Conservation (phyloP, 805 yeast genomes). For the Candida multigemmis region DNA sequence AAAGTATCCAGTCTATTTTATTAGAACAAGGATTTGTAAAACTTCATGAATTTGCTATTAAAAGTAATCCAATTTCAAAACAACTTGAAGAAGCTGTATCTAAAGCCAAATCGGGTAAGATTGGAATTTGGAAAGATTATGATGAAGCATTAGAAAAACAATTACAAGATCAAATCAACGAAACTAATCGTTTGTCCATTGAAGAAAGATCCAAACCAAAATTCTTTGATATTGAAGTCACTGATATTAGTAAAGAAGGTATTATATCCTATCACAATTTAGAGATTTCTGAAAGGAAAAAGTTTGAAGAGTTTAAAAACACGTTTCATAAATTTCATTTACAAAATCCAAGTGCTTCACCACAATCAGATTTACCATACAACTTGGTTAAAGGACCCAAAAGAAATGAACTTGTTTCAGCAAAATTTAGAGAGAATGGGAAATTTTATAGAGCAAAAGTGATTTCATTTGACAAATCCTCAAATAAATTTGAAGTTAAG, state of each 20-base stretch:
- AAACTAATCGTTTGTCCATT: constrained; percentile 1
- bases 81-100: constrained; percentile 56
- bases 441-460: constrained; percentile 55
- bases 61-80: constrained; percentile 43
- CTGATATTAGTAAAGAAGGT: constrained; percentile 38
- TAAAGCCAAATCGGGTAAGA: constrained; percentile 41
- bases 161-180: constrained; percentile 3
- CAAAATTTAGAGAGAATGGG: constrained; percentile 41
- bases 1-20: constrained; percentile 50
- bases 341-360: constrained; percentile 26
- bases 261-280: constrained; percentile 37
- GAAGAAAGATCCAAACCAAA: constrained; percentile 19
- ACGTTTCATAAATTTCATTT: constrained; percentile 37
- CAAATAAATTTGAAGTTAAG: constrained; percentile 39
- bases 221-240: constrained; percentile 45
- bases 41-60: constrained; percentile 57
- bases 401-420: constrained; percentile 50
- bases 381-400: constrained; percentile 34
- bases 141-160: constrained; percentile 20
- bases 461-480: constrained; percentile 32
- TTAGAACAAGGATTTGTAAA: constrained; percentile 56
- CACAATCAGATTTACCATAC: constrained; percentile 29
- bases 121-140: constrained; percentile 64
- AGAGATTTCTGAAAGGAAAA: constrained; percentile 25
- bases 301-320: constrained; percentile 35